phyloP scores from a whole-genome alignment of 148 eudicot species.

The Suaeda aralocaspica region DNA sequence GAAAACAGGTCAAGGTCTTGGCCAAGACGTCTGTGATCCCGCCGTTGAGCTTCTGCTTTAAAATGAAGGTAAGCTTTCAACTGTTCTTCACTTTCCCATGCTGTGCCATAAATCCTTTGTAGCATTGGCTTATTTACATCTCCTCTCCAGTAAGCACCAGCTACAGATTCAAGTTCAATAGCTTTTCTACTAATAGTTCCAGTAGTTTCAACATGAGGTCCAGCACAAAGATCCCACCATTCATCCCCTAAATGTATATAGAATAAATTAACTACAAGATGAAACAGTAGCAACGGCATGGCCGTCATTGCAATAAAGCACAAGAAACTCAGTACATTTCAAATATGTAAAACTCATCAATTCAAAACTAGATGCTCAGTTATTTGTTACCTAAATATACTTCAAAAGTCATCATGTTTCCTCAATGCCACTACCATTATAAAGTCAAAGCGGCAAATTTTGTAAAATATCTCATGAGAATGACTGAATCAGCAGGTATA shows the following conservation, averaged over 20 bases:
- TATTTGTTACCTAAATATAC: background rate
- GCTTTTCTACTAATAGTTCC: constrained; percentile 85
- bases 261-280: background rate
- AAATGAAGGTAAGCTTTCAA: constrained; percentile 91
- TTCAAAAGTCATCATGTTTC: background rate
- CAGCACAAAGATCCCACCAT: constrained; percentile 99
- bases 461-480: background rate
- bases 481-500: background rate
- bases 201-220: constrained; percentile 98
- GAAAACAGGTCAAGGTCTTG: constrained; percentile 98
- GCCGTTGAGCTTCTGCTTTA: constrained; percentile 88
- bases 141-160: constrained; percentile 99
- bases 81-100: constrained; percentile 95
- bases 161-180: constrained; percentile 95
- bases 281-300: background rate
- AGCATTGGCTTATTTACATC: constrained; percentile 87
- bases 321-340: background rate
- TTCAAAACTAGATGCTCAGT: background rate
- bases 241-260: constrained; percentile 59
- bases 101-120: constrained; percentile 97
- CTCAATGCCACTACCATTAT: no score
- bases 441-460: background rate
- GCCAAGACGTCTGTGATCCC: constrained; percentile 98
- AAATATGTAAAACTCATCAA: background rate
- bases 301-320: background rate